These are phyloP conservation scores for Crotalaria pallida DNA, from an alignment of 306 rosid species.

Conservation along the genomic window DNA sequence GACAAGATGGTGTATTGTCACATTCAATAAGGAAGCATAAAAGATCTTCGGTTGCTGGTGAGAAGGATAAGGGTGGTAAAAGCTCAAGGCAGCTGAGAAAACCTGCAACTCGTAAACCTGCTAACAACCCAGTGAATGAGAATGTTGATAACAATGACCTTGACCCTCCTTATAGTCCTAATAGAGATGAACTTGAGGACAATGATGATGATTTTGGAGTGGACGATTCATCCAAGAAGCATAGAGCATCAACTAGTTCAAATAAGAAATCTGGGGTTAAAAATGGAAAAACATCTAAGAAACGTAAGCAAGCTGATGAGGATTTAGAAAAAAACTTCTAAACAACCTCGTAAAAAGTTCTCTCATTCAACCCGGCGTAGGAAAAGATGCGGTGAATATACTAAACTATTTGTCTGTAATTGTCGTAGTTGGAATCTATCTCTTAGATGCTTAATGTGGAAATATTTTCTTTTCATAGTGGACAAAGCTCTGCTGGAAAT, in stretches of 20 bases:
- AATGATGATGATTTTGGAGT: conserved; percentile 34
- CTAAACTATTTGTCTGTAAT: not conserved
- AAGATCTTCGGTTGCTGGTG: conserved; percentile 21
- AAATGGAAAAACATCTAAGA: conserved; percentile 46
- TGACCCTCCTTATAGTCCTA: conserved; percentile 36
- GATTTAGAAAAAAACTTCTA: conserved; percentile 27
- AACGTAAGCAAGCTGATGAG: conserved; percentile 37
- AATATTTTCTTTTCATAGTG: conserved; percentile 37
- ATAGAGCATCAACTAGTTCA: conserved; percentile 33
- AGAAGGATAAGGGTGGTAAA: conserved; percentile 34
- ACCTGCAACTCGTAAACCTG: conserved; percentile 29
- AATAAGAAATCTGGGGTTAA: conserved; percentile 49
- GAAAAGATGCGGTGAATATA: conserved; percentile 56
- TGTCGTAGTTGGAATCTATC: not conserved
- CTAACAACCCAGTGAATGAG: conserved; percentile 33
- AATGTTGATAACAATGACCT: conserved; percentile 24
- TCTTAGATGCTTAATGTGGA: conserved; percentile 20
- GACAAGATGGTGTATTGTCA: conserved; percentile 21
- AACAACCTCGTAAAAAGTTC: conserved; percentile 59
- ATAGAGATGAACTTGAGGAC: conserved; percentile 34
- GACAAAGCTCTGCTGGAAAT: conserved; percentile 70
- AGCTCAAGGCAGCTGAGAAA: conserved; percentile 46
- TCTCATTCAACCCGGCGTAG: conserved; percentile 69
- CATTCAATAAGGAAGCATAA: conserved; percentile 26
- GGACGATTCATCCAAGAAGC: conserved; percentile 36